Evolutionary conservation across 441 rosid genomes (phyloP).

Genomic region (Syzygium malaccense): DNA sequence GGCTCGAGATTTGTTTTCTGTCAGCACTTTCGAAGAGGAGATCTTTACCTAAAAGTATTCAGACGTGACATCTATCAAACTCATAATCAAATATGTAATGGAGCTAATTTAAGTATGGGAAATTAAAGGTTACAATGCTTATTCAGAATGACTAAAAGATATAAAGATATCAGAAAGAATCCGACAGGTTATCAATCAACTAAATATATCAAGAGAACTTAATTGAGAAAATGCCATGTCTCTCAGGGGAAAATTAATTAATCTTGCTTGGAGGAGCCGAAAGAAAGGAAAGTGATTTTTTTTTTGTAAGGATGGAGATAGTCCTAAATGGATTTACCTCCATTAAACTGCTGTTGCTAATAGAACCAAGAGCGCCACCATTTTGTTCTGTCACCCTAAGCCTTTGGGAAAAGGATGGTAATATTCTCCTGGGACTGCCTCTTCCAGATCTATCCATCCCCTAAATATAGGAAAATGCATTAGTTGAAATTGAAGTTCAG

Average conservation of each 20-base stretch:
- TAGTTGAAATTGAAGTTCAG: neutral
- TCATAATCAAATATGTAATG: neutral
- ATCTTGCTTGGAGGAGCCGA: neutral
- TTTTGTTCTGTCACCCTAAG: slow-evolving; percentile 49
- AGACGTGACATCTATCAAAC: neutral
- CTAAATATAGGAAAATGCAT: slow-evolving; percentile 22
- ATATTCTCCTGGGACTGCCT: slow-evolving; percentile 66
- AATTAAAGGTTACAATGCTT: neutral
- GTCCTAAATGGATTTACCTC: slow-evolving; percentile 37
- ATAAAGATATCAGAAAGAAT: neutral
- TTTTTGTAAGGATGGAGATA: neutral
- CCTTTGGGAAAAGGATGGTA: slow-evolving; percentile 48
- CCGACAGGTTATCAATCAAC: neutral
- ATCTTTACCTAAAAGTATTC: neutral
- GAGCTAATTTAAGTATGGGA: neutral
- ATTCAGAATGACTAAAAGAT: neutral
- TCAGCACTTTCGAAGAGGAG: slow-evolving; percentile 24
- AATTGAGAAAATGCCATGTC: neutral
- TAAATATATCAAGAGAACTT: neutral
- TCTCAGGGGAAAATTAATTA: neutral
- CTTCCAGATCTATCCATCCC: slow-evolving; percentile 78
- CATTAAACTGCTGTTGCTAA: slow-evolving; percentile 79
- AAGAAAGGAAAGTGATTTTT: neutral
- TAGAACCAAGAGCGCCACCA: slow-evolving; percentile 49
- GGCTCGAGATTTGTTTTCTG: slow-evolving; percentile 70